Base-by-base conservation (phyloP, 2,329 filamentous ascomycete species). In the Fusarium nodosum region DNA sequence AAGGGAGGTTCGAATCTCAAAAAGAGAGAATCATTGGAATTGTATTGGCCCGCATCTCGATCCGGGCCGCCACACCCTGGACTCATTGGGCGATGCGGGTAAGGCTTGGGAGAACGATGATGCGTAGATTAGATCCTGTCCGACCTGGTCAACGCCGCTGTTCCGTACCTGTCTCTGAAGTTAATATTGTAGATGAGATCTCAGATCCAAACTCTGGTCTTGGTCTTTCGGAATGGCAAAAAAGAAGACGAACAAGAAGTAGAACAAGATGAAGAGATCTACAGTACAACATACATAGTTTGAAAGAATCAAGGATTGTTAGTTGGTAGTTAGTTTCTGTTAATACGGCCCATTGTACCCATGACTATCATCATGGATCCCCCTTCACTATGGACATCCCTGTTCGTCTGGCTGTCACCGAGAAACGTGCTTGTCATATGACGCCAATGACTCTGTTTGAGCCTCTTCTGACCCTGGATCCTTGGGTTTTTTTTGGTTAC, bases 81-180 rank as follows among this genome's bases (percentile, higher is more conserved):
- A 18, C 39, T 41, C 34, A 71, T 71, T 69, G 68, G 64, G 47
- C 41, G 38, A 41, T 41, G 34, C 52, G 28, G 41, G 46, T 52
- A 59, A 60, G 59, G 67, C 67, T 24, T 54, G 64, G 48, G 56
- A 48, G 26, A 57, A 31, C 31, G 64, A 71, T 71, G 68, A 71
- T 71, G 68, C 68, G 68, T 71, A 69, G 60, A 71, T 63, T 69
- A 53, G 63, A 66, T 54, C 44, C 47, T 59, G 56, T 66, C 39
- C 44, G 53, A 55, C 65, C 26, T 30, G 15, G 16, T 16, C 34
- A 52, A 52, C 48, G n/a, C 48, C 48, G n/a, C 24, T 30, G 36
- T 52, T 48, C 33, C 42, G 44, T 52, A 26, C 48, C 48, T 52
- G 48, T 52, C 48, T 30, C 48, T 30, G 33, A 39, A 52, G 18